phyloP scores from a whole-genome alignment of 2,329 filamentous ascomycete genomes.

The Leptosphaerulina australis region DNA sequence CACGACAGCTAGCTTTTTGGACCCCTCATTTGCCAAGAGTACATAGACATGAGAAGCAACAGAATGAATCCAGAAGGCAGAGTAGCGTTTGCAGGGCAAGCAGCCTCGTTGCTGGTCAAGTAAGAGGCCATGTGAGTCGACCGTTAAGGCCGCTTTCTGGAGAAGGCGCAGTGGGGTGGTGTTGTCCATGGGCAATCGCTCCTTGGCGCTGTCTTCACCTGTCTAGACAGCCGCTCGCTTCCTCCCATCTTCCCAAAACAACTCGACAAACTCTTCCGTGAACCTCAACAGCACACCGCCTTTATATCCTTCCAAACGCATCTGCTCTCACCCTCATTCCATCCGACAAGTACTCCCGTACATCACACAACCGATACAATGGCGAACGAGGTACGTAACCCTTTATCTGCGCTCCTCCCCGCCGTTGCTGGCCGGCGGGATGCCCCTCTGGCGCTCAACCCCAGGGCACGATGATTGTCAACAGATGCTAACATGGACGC shows the following conservation, averaged over 20 bases:
- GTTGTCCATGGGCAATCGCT: slow-evolving; percentile 27
- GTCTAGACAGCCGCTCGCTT: slow-evolving; percentile 37
- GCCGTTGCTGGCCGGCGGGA: slow-evolving; percentile 45
- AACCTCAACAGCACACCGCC: slow-evolving; percentile 30
- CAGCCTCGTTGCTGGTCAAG: slow-evolving; percentile 12
- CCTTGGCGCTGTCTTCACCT: slow-evolving; percentile 23
- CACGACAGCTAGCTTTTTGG: slow-evolving; percentile 8
- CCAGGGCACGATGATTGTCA: slow-evolving; percentile 37
- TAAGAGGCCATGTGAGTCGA: slow-evolving; percentile 24
- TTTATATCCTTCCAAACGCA: slow-evolving; percentile 34
- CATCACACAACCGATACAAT: slow-evolving; percentile 52
- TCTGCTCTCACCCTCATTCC: slow-evolving; percentile 28
- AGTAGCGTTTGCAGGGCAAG: not conserved
- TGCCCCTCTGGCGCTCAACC: slow-evolving; percentile 50
- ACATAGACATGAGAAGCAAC: not conserved
- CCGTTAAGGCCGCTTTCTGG: slow-evolving; percentile 23
- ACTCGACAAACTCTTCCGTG: slow-evolving; percentile 32
- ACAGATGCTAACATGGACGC: slow-evolving; percentile 46
- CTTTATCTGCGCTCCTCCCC: slow-evolving; percentile 46
- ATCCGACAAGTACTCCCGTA: slow-evolving; percentile 22
- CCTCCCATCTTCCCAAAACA: slow-evolving; percentile 35
- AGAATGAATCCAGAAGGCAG: not conserved
- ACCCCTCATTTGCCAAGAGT: slow-evolving; percentile 20
- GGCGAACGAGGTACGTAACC: slow-evolving; percentile 66
- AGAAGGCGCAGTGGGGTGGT: slow-evolving; percentile 34